Conservation (phyloP, 192 early-diverging fungal genomes). For the Mortierella alpina region DNA sequence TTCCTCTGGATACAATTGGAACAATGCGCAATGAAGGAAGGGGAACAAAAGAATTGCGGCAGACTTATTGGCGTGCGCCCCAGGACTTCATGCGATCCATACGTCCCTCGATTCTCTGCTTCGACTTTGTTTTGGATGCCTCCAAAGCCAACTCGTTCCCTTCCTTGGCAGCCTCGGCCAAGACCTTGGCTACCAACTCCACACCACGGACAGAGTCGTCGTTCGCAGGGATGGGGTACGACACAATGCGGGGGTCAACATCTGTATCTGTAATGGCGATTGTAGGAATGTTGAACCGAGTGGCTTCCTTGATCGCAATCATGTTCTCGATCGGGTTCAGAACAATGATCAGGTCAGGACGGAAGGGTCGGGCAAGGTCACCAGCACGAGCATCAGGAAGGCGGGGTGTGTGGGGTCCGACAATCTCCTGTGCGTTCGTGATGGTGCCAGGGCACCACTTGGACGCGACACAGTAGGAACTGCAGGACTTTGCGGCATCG, state of each 20-base stretch:
- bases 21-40: too few relatives aligned
- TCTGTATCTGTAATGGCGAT: constrained; percentile 94
- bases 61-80: constrained; percentile 29
- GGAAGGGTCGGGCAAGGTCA: constrained; percentile 62
- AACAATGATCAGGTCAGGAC: constrained; percentile 86
- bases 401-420: constrained; percentile 66
- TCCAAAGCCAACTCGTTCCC: constrained; percentile 56
- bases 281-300: constrained; percentile 82
- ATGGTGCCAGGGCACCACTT: constrained; percentile 91
- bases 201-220: constrained; percentile 88
- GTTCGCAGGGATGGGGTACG: constrained; percentile 95
- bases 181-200: constrained; percentile 82
- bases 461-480: constrained; percentile 82
- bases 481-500: constrained; percentile 79
- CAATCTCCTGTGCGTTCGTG: constrained; percentile 82
- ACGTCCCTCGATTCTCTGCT: constrained; percentile 47
- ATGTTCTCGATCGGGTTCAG: constrained; percentile 86
- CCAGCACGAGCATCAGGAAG: constrained; percentile 54
- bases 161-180: constrained; percentile 77
- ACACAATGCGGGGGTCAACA: constrained; percentile 84
- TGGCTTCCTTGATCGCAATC: constrained; percentile 85
- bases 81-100: constrained; percentile 47
- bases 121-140: constrained; percentile 18
- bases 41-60: too few relatives aligned
- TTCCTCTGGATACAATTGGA: too few relatives aligned